Base-by-base conservation (phyloP, 2,329 filamentous ascomycete species). In the Berkeleyomyces rouxiae region DNA sequence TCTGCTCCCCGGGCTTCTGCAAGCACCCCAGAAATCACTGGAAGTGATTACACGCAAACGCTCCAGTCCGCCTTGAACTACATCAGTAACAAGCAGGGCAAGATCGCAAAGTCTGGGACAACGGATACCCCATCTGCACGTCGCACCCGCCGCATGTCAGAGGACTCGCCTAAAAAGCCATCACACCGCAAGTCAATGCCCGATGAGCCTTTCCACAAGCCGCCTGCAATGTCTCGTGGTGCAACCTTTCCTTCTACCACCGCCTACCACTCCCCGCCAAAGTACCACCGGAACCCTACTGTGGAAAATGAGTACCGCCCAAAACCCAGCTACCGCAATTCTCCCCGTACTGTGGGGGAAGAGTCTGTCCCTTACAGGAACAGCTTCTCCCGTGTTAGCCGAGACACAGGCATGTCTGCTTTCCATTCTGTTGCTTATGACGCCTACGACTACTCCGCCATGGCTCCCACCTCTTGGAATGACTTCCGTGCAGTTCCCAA, bases 121-220 rank as follows among this genome's bases (percentile, higher is more conserved):
- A 36, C 10, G 5, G 46, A 39, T 11, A 13, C 60, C 6, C 23
- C 61, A 5, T 11, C 40, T 7, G 4, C 51, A 39, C 44, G 16
- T 3, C 44, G 57, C 36, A 43, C 16, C 3, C 58, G 43, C 7
- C 58, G 51, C n/a, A 61, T 49, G 43, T 58, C 62, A 5, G 62
- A 51, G 33, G 61, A 63, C 9, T 44, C 55, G 3, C 37, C 55
- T 13, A 63, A 59, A 46, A 63, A 59, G 44, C 16, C 42, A 9
- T 46, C 42, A 33, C 49, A 61, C 13, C 60, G 60, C 49, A 61
- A 44, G 39, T 33, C 47, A 1, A 13, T 7, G 13, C 40, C n/a
- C 31, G 37, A 61, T 2, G 60, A 61, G 5, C 2, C 3, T 7
- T 53, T 55, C 40, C 6, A 2, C 53, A 40, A 47, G 33, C 58